These are phyloP conservation scores for Nicotiana tomentosiformis DNA, from an alignment of 257 asterid species.

Conservation along the genomic window DNA sequence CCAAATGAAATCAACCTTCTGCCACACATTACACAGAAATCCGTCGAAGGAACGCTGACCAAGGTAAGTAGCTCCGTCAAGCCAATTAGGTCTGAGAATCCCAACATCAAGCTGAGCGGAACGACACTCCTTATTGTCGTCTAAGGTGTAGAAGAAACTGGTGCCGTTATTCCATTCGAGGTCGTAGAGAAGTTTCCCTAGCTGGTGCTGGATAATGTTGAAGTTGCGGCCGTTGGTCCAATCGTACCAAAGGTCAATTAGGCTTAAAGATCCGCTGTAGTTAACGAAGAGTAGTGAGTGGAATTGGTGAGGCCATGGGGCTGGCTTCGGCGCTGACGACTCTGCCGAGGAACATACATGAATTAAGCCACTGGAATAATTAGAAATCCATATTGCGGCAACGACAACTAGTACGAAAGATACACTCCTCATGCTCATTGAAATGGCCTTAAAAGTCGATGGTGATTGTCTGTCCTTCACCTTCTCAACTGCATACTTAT, in stretches of 20 bases:
- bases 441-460: not conserved
- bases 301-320: conserved; percentile 72
- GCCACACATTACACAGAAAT: conserved; percentile 67
- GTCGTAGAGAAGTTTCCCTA: conserved; percentile 47
- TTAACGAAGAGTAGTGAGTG: conserved; percentile 54
- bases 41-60: conserved; percentile 58
- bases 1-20: conserved; percentile 56
- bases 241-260: conserved; percentile 63
- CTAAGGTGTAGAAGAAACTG: conserved; percentile 50
- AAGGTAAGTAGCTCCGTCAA: conserved; percentile 48
- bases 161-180: conserved; percentile 79
- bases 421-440: not conserved
- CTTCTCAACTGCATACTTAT: too few species aligned
- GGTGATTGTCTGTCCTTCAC: not conserved
- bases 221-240: conserved; percentile 66
- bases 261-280: conserved; percentile 37
- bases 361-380: too few species aligned
- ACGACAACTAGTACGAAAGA: not conserved
- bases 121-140: conserved; percentile 32
- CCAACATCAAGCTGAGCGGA: conserved; percentile 38
- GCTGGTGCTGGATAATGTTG: conserved; percentile 62
- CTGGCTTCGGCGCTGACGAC: conserved; percentile 32
- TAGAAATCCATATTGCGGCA: not conserved
- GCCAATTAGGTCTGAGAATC: conserved; percentile 63
- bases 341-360: not conserved